Conservation (phyloP, 2,329 filamentous ascomycete species). For the Nothophoma quercina region DNA sequence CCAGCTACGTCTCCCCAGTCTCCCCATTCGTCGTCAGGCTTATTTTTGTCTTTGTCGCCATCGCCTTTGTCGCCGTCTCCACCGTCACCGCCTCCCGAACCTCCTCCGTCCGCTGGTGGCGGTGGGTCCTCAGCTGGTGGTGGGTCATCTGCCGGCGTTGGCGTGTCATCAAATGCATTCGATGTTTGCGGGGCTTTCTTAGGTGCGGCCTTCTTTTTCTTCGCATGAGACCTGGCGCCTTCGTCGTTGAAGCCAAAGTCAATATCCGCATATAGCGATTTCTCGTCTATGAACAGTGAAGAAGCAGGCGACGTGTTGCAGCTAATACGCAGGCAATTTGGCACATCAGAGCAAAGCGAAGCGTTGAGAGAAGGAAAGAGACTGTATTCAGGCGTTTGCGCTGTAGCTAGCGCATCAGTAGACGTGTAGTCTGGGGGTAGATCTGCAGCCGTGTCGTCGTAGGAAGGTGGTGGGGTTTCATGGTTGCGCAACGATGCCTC, state of each 20-base stretch:
- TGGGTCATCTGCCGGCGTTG: slow-evolving; percentile 38
- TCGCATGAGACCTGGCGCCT: slow-evolving; percentile 61
- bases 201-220: slow-evolving; percentile 57
- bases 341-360: slow-evolving; percentile 39
- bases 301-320: slow-evolving; percentile 38
- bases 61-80: slow-evolving; percentile 48
- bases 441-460: slow-evolving; percentile 54
- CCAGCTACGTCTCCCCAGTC: slow-evolving; percentile 36
- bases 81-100: slow-evolving; percentile 41
- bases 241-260: slow-evolving; percentile 66
- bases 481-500: slow-evolving; percentile 25
- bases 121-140: slow-evolving; percentile 38
- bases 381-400: slow-evolving; percentile 42
- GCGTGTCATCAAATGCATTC: slow-evolving; percentile 53
- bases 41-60: slow-evolving; percentile 42
- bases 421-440: slow-evolving; percentile 55
- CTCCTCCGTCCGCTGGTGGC: slow-evolving; percentile 47
- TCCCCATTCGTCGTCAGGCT: slow-evolving; percentile 43
- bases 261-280: slow-evolving; percentile 53
- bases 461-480: slow-evolving; percentile 49
- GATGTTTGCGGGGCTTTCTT: slow-evolving; percentile 33
- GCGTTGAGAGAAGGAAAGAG: slow-evolving; percentile 43
- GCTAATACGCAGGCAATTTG: slow-evolving; percentile 40
- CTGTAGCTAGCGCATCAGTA: slow-evolving; percentile 51
- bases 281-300: slow-evolving; percentile 42